A percentile compares a stretch with the other conserved stretches of the same genome.
Evolutionary conservation across 441 rosid genomes (phyloP).

Genomic region (Adansonia madagascariensis): DNA sequence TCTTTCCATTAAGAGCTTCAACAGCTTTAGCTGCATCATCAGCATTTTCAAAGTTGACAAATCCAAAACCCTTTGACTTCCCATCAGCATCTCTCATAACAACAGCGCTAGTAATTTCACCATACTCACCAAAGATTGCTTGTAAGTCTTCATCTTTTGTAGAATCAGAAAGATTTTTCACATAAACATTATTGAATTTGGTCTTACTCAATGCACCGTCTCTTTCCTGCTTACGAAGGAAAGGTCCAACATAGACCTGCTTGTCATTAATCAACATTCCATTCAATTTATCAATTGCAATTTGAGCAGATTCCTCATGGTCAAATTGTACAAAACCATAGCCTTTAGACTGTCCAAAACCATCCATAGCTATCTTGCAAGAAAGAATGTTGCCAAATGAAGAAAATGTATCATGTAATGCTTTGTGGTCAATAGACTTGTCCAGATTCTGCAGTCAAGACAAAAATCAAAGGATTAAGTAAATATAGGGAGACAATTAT

Average conservation of each 20-base stretch:
- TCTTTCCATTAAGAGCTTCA: constrained; percentile 64
- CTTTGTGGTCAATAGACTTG: constrained; percentile 68
- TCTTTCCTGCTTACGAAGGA: constrained; percentile 69
- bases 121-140: constrained; percentile 59
- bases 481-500: background rate
- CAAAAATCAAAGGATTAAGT: background rate
- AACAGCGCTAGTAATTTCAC: constrained; percentile 61
- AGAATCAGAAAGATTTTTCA: constrained; percentile 61
- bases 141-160: constrained; percentile 63
- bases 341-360: constrained; percentile 67
- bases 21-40: constrained; percentile 70
- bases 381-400: constrained; percentile 69
- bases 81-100: constrained; percentile 75
- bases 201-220: constrained; percentile 43
- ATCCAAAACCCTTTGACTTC: constrained; percentile 74
- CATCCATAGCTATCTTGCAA: constrained; percentile 65
- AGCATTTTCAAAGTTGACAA: constrained; percentile 63
- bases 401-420: constrained; percentile 62
- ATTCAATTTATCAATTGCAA: constrained; percentile 61
- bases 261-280: constrained; percentile 80
- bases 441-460: constrained; percentile 57
- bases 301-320: constrained; percentile 64
- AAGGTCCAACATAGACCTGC: constrained; percentile 73
- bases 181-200: constrained; percentile 65
- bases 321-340: constrained; percentile 74